Evolutionary conservation across 176 grass and related monocot species (phyloP), one percentile per base, ranked within the genome.

Genomic region (Poa pratensis): DNA sequence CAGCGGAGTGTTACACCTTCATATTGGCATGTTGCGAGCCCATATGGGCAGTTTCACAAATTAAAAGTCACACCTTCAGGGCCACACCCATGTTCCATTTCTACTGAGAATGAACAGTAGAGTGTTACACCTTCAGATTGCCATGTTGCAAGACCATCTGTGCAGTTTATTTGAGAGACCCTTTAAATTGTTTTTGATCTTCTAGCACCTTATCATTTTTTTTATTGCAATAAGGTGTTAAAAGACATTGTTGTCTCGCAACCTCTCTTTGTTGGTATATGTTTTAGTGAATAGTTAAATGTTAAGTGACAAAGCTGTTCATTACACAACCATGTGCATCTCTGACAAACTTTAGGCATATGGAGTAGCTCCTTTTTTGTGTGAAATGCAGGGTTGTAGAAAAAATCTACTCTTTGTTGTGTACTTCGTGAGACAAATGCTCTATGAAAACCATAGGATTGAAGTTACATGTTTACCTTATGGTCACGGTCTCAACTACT

Each of bases 381-480:
- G 54, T 7, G 0, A 22, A 24, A 60, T 23, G 9, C 1, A 60
- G 8, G n/a, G 50, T 69, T 81, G 22, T 55, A 51, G 30, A 32
- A 55, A 24, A 49, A 53, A 82, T 42, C 8, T 16, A 9, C 32
- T 18, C 20, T 28, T 22, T 59, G 52, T 37, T n/a, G 69, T 82
- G 14, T 54, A 19, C 3, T 12, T 81, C 16, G 54, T 70, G 49
- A 13, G 5, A 71, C 5, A 68, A 71, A 54, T 69, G 13, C 32
- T 76, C 86, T 62, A 77, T 48, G 79, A 11, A 87, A 59, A 76
- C 49, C 49, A 58, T 76, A 87, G 34, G 78, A 63, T 28, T 20
- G 1, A 63, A 63, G 60, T 28, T 63, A 28, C 60, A 63, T 63
- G 10, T 34, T 49, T 48, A 24, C 43, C 3, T 2, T 49, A 27